Base-by-base conservation (phyloP, 768 basidiomycete genomes). In the Phylloporus scabripes region DNA sequence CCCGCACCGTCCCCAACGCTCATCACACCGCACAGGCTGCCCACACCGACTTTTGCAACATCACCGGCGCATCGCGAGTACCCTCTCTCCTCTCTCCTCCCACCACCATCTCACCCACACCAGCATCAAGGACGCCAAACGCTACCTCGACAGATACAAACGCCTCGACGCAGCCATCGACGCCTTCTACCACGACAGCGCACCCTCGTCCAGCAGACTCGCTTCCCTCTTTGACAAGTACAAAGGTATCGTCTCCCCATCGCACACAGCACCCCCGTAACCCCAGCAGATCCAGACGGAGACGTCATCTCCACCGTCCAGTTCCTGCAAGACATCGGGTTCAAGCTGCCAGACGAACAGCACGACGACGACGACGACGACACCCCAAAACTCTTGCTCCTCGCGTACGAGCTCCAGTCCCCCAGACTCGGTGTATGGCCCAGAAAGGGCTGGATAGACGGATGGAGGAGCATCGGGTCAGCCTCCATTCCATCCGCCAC, bases 381-480 rank as follows among this genome's bases (percentile, higher is more conserved):
- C 58, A 83, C 88, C 20, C 87, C 91, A 11, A 62, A 59, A 7
- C 71, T 94, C 45, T 77, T 94, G 37, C 81, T 86, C 5, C 71
- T 95, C 34, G 92, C 91, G 8, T 89, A 76, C 58, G 87, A 92
- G 58, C 76, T 92, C 21, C 83, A 86, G 60, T 87, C 87, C 5
- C 85, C 85, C 0, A 59, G 70, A 51, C 71, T 94, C 45, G 90
- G 87, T 1, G 73, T 77, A 49, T 95, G 90, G 83, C 74, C 72
- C 28, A 75, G 71, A 54, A 70, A 78, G 51, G 83, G 81, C 0
- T 94, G 89, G 89, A 58, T 80, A 31, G 85, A 88, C 0, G 91
- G 90, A 1, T 92, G 91, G 90, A 86, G 82, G 65, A 63, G 58
- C 12, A 68, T 87, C 31, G 78, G 84, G 87, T 87, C 58, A 50